Evolutionary conservation across 2,329 filamentous ascomycete genomes (phyloP), one percentile per base, ranked within the genome.

Genomic region (Exophiala lecanii-corni): DNA sequence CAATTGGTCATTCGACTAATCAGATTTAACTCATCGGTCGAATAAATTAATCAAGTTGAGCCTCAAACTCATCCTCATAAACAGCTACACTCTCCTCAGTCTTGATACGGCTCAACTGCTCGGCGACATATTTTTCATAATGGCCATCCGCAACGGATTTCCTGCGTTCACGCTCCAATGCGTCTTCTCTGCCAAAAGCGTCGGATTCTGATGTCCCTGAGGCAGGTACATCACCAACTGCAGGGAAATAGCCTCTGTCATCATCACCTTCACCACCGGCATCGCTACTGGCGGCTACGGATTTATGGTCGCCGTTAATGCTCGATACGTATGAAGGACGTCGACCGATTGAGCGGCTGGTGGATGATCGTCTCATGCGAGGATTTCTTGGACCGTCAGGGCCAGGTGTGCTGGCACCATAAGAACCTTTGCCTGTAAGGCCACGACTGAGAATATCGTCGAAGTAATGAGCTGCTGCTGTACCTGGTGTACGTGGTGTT

Each of bases 401-500:
- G 9, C 49, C 47, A 9, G 49, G 46, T 5, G 47, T 54, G 10
- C 41, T 23, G 4, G 33, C 43, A 12, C 41, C 36, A 15, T 43
- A 38, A 5, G 53, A 45, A 36, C 48, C 57, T 50, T 57, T 65
- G 19, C 55, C 47, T 51, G 72, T 57, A 50, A 76, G 68, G 26
- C 50, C 50, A 25, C 82, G 78, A 40, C 75, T 75, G 64, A 94
- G 84, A 47, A 89, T 79, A 59, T 97, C 91, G 58, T 97, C 91
- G 61, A 97, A 97, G 72, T 97, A 97, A 63, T 96, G 89, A 5
- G 84, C 77, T 67, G 94, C 91, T 30, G 83, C 88, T 1, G 80
- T 78, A 2, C 83, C 81, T 2, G 91, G 89, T 2, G 89, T 94
- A 37, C 89, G 85, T 10, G 92, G 92, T 1, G 92, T 97, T 59